Percentiles rank a stretch among this genome's conserved stretches.
Evolutionary conservation across 805 yeast species (phyloP).

Genomic region (Metschnikowia reukaufii): DNA sequence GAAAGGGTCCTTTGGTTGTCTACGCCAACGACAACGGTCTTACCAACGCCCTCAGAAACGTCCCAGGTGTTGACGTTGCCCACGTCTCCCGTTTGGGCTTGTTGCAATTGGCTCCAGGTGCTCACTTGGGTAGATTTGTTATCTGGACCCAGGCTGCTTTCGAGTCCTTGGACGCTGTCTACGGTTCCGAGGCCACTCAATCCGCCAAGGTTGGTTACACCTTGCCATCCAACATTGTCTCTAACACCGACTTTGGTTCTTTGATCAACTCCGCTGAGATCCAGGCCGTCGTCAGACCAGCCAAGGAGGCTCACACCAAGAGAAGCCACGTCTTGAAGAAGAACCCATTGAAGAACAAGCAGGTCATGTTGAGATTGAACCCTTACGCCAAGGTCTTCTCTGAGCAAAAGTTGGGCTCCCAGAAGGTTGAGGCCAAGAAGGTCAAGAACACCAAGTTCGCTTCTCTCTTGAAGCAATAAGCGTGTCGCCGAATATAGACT

Average conservation of each 20-base stretch:
- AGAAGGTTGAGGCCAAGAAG: slow-evolving; percentile 65
- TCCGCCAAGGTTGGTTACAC: slow-evolving; percentile 86
- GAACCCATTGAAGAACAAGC: slow-evolving; percentile 93
- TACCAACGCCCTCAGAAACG: slow-evolving; percentile 98
- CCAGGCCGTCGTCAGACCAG: slow-evolving; percentile 95
- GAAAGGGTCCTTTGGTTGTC: slow-evolving; percentile 99
- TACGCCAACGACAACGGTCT: slow-evolving; percentile 97
- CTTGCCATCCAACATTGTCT: slow-evolving; percentile 90
- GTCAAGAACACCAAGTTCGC: slow-evolving; percentile 70
- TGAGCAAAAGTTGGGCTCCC: slow-evolving; percentile 85
- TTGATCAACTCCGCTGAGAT: slow-evolving; percentile 98
- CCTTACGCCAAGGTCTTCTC: slow-evolving; percentile 98
- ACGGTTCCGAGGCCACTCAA: slow-evolving; percentile 88
- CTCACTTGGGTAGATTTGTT: slow-evolving; percentile 99
- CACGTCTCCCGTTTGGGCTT: slow-evolving; percentile 89
- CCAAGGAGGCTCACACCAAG: slow-evolving; percentile 92
- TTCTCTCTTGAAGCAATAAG: slow-evolving; percentile 57
- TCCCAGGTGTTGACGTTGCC: slow-evolving; percentile 99
- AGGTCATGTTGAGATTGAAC: slow-evolving; percentile 96
- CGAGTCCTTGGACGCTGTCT: slow-evolving; percentile 92
- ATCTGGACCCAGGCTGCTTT: slow-evolving; percentile 99
- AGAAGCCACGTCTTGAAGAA: slow-evolving; percentile 98
- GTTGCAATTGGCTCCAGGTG: slow-evolving; percentile 99
- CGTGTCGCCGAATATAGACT: not conserved
- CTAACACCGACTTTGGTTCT: slow-evolving; percentile 95